Conservation (phyloP, 768 basidiomycete genomes). For the Panellus pusillus region DNA sequence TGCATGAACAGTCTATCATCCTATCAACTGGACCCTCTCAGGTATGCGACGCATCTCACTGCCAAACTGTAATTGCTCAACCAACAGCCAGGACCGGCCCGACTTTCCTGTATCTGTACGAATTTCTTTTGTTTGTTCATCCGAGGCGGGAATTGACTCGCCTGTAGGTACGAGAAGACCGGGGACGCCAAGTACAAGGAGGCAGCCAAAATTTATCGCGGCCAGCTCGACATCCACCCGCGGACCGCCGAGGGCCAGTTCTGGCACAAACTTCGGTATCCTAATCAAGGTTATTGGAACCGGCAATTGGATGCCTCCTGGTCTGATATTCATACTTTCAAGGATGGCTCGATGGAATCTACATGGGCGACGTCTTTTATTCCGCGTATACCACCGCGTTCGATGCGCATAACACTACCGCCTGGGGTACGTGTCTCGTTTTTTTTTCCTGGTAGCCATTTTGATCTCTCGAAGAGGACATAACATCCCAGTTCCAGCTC, state of each 20-base stretch:
- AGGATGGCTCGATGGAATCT: slow-evolving; percentile 38
- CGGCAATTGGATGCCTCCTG: too few relatives aligned
- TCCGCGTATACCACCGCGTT: slow-evolving; percentile 30
- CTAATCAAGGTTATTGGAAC: slow-evolving; percentile 36
- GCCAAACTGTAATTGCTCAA: not conserved
- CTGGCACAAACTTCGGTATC: slow-evolving; percentile 45
- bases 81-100: slow-evolving; percentile 34
- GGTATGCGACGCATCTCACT: slow-evolving; percentile 22
- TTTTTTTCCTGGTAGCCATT: not conserved
- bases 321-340: not conserved
- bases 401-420: slow-evolving; percentile 31
- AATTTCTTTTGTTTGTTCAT: not conserved
- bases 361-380: slow-evolving; percentile 39
- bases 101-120: slow-evolving; percentile 40
- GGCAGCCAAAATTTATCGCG: slow-evolving; percentile 39
- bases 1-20: slow-evolving; percentile 27
- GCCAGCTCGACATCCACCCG: slow-evolving; percentile 42
- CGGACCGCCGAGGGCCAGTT: slow-evolving; percentile 47
- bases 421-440: slow-evolving; percentile 23
- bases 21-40: slow-evolving; percentile 37
- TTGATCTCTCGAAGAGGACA: slow-evolving; percentile 17
- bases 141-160: not conserved
- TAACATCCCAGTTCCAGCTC: slow-evolving; percentile 41
- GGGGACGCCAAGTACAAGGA: slow-evolving; percentile 38
- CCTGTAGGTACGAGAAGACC: slow-evolving; percentile 34